phyloP scores from a whole-genome alignment of 83 land plant genomes.

The Isoetes engelmannii region DNA sequence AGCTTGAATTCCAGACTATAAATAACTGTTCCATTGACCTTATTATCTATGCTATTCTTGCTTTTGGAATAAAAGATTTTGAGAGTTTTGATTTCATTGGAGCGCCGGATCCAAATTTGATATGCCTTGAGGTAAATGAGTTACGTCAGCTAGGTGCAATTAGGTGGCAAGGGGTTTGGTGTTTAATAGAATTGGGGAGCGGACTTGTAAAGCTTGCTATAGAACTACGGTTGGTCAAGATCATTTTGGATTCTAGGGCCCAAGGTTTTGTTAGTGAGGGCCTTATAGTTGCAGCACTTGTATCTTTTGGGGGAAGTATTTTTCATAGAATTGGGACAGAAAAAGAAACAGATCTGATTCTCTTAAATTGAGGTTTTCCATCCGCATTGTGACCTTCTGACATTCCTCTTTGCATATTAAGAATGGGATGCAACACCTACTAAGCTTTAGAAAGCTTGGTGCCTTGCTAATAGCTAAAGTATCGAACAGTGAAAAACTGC shows the following conservation, averaged over 20 bases:
- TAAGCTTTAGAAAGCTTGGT: conserved; percentile 48
- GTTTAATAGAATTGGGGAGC: conserved; percentile 45
- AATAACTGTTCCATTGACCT: conserved; percentile 50
- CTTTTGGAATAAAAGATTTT: conserved; percentile 48
- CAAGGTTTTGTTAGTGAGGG: conserved; percentile 54
- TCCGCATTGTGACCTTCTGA: conserved; percentile 66
- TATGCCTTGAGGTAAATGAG: conserved; percentile 48
- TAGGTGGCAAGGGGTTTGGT: conserved; percentile 11
- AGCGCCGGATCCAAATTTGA: conserved; percentile 50
- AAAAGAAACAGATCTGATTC: conserved; percentile 62
- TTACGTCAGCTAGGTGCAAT: conserved; percentile 65
- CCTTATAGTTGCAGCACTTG: conserved; percentile 63
- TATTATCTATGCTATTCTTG: conserved; percentile 58
- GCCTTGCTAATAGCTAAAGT: conserved; percentile 81
- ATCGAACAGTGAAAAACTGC: no score
- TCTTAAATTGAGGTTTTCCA: conserved; percentile 67
- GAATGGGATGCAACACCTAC: conserved; percentile 46
- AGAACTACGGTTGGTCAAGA: conserved; percentile 69
- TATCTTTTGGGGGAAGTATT: conserved; percentile 70
- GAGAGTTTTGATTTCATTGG: conserved; percentile 68
- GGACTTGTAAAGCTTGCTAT: conserved; percentile 58
- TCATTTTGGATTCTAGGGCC: conserved; percentile 38
- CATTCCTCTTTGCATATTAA: conserved; percentile 63
- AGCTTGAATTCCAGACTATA: conserved; percentile 40
- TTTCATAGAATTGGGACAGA: conserved; percentile 68